These are phyloP conservation scores for Darksidea phi DNA, from an alignment of 495 filamentous ascomycete genomes.

Conservation along the genomic window DNA sequence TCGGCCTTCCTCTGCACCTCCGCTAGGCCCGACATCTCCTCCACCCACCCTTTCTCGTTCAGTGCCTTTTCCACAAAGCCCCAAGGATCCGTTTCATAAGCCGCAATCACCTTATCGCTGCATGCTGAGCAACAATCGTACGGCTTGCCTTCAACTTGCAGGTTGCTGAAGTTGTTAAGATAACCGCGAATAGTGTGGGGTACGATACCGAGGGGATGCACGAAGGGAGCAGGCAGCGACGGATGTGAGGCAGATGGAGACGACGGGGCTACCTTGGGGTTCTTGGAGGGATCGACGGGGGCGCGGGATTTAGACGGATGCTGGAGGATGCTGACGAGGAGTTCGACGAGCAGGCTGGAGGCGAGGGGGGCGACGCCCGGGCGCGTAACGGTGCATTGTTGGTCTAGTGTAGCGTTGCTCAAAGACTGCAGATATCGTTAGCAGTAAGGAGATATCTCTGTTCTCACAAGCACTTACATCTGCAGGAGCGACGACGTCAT, in stretches of 20 bases:
- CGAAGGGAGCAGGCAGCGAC: conserved; percentile 39
- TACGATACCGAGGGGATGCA: conserved; percentile 78
- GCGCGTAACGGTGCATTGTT: conserved; percentile 96
- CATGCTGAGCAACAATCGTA: conserved; percentile 94
- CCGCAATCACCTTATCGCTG: conserved; percentile 68
- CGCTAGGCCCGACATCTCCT: conserved; percentile 84
- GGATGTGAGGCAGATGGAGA: conserved; percentile 27
- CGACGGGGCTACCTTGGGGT: neutral
- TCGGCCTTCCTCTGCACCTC: conserved; percentile 87
- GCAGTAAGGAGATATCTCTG: neutral
- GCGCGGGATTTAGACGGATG: conserved; percentile 65
- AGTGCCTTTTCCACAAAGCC: conserved; percentile 84
- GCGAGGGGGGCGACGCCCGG: conserved; percentile 90
- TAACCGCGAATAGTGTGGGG: conserved; percentile 94
- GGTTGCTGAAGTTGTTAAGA: conserved; percentile 79
- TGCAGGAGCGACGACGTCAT: conserved; percentile 91
- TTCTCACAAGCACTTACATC: conserved; percentile 64
- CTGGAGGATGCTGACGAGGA: conserved; percentile 83
- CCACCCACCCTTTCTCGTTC: conserved; percentile 80
- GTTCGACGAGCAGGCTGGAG: conserved; percentile 86
- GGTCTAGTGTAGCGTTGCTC: conserved; percentile 90
- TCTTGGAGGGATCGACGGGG: conserved; percentile 48
- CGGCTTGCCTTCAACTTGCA: conserved; percentile 73
- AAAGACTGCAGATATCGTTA: conserved; percentile 65
- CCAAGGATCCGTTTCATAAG: conserved; percentile 76